Conservation (phyloP, 176 grass and related monocot genomes). For the Eremochloa ophiuroides region DNA sequence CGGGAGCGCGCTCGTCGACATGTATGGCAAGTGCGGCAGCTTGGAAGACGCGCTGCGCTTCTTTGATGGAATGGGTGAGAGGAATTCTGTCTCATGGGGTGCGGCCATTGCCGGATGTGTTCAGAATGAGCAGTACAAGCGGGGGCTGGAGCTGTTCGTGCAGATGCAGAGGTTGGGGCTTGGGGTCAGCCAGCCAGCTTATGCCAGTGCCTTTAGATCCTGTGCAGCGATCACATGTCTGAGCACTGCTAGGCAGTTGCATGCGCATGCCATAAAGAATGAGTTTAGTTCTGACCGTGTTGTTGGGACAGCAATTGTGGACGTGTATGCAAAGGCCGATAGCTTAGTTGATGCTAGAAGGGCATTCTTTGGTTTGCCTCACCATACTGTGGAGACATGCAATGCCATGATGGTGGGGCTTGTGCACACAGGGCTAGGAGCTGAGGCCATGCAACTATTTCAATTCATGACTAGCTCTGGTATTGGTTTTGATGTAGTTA, state of each 20-base stretch:
- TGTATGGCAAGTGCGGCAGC: conserved; percentile 79
- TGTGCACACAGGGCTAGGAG: conserved; percentile 41
- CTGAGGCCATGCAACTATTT: conserved; percentile 61
- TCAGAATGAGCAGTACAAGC: conserved; percentile 49
- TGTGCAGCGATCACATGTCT: conserved; percentile 46
- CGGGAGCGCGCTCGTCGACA: conserved; percentile 64
- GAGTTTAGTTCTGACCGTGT: conserved; percentile 57
- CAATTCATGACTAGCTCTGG: conserved; percentile 52
- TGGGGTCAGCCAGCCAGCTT: conserved; percentile 63
- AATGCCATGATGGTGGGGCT: conserved; percentile 91
- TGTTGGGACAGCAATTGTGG: conserved; percentile 80
- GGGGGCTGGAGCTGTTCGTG: conserved; percentile 55
- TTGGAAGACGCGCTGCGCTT: conserved; percentile 51
- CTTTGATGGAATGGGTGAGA: conserved; percentile 66
- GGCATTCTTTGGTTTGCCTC: conserved; percentile 58
- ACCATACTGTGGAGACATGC: conserved; percentile 52
- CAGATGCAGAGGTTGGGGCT: conserved; percentile 69
- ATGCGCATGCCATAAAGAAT: conserved; percentile 74
- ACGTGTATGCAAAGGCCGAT: conserved; percentile 70
- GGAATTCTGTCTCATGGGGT: conserved; percentile 78
- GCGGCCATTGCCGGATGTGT: conserved; percentile 54
- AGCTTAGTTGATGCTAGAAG: conserved; percentile 59
- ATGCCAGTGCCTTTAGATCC: conserved; percentile 77
- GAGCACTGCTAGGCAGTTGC: conserved; percentile 54
- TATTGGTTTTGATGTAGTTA: conserved; percentile 59